Percentiles rank a stretch among this genome's conserved stretches.
Conservation (phyloP, 2,329 filamentous ascomycete species). For the Venturia pyrina region DNA sequence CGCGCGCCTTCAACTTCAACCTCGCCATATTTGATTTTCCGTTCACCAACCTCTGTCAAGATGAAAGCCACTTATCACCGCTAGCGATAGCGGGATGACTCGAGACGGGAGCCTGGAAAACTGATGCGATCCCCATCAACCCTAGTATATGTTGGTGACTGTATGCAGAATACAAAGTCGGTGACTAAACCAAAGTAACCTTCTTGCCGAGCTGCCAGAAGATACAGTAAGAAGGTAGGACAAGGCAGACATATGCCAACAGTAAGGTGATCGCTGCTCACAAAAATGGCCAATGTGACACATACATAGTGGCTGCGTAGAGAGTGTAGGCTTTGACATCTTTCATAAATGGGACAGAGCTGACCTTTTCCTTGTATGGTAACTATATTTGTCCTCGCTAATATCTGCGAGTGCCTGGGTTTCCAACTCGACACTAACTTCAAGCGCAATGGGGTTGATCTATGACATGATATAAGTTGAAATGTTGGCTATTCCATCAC, state of each 20-base stretch:
- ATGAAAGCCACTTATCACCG: not conserved
- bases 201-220: conserved; percentile 9
- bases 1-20: not conserved
- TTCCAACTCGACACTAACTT: not conserved
- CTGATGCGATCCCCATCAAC: conserved; percentile 2
- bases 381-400: not conserved
- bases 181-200: conserved; percentile 2
- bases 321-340: not conserved
- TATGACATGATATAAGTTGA: not conserved
- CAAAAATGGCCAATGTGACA: not conserved
- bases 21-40: not conserved
- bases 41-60: conserved; percentile 1
- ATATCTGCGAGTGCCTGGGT: not conserved
- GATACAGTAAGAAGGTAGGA: conserved; percentile 4
- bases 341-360: not conserved
- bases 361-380: not conserved
- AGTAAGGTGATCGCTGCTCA: not conserved
- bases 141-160: not conserved
- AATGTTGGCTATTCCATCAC: not conserved
- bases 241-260: conserved; percentile 1
- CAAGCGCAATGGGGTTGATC: not conserved
- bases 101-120: conserved; percentile 4
- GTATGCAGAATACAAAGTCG: not conserved
- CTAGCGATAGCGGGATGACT: not conserved
- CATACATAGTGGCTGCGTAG: not conserved